Evolutionary conservation across 176 grass and related monocot species (phyloP).

Genomic region (Zizania latifolia): DNA sequence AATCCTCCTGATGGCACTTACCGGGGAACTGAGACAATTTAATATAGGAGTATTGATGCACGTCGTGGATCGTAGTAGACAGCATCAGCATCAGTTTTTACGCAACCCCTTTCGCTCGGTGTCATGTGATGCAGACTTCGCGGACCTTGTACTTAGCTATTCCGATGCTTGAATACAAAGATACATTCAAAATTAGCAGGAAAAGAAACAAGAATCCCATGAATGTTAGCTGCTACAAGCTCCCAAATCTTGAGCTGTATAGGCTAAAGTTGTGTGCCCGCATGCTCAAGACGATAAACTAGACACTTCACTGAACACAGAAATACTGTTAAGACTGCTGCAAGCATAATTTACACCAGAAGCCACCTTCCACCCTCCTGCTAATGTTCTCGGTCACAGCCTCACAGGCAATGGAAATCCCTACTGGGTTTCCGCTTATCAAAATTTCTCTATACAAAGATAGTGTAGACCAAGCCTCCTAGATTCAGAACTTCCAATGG

Average conservation of each 20-base stretch:
- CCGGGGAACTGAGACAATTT: too few species aligned
- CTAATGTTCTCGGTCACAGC: conserved; percentile 11
- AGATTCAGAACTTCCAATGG: not conserved
- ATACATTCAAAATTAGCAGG: too few species aligned
- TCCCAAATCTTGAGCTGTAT: not conserved
- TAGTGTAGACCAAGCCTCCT: conserved; percentile 29
- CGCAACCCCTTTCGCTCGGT: too few species aligned
- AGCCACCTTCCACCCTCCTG: not conserved
- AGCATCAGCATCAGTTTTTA: too few species aligned
- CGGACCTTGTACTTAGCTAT: too few species aligned
- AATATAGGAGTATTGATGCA: too few species aligned
- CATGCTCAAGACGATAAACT: not conserved
- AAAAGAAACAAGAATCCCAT: too few species aligned
- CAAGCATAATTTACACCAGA: conserved; percentile 42
- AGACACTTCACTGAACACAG: not conserved
- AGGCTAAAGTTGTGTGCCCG: not conserved
- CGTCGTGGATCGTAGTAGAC: too few species aligned
- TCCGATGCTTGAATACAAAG: not conserved
- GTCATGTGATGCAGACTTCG: too few species aligned
- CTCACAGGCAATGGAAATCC: not conserved
- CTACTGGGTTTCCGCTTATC: conserved; percentile 33
- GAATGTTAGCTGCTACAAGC: not conserved
- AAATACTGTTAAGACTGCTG: conserved; percentile 19
- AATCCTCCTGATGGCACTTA: too few species aligned
- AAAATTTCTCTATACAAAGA: conserved; percentile 68